Base-by-base conservation (phyloP, 495 filamentous ascomycete species). In the Choiromyces venosus region DNA sequence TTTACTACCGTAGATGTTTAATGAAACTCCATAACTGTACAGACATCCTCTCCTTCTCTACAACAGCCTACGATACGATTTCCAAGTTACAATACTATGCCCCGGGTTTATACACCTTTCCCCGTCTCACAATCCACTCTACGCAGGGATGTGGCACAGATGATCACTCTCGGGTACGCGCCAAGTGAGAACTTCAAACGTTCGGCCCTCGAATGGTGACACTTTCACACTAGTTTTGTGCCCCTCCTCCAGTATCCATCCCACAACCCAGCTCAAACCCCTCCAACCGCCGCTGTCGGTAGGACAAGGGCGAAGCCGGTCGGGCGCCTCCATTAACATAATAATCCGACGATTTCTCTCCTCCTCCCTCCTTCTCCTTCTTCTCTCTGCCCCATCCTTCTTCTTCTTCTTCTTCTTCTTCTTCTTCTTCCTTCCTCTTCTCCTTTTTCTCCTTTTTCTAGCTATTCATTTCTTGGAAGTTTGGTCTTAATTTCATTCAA, bases 251-350 rank as follows among this genome's bases (percentile, higher is more conserved):
- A 65, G 65, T 68, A 52, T 69, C 29, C 73, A 73, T 64, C 56
- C 16, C 46, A 29, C 42, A 39, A 40, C 70, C 61, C 46, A 65
- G 40, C 6, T 61, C 25, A 61, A 16, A 61, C 25, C 52, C 40
- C 74, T 56, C 65, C 70, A 69, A 71, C 70, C 69, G 65, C 73
- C 66, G 44, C 67, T 44, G 74, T 76, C 72, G 68, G 68, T 76
- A 25, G 67, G 61, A 66, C 71, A 33, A 69, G 33, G 74, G 67
- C 46, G 56, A 68, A 73, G 66, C 44, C 33, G 38, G 39, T 56
- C 42, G 18, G 33, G 25, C 35, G 42, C 33, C 19, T 37, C 33
- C n/a, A 36, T 66, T 67, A 33, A 29, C 61, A 33, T 40, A 38
- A 33, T 65, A n/a, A 39, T 71, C 21, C 46, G 25, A 46, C 65